Base-by-base conservation (phyloP, 2,329 filamentous ascomycete genomes). In the Monosporascus sp. region DNA sequence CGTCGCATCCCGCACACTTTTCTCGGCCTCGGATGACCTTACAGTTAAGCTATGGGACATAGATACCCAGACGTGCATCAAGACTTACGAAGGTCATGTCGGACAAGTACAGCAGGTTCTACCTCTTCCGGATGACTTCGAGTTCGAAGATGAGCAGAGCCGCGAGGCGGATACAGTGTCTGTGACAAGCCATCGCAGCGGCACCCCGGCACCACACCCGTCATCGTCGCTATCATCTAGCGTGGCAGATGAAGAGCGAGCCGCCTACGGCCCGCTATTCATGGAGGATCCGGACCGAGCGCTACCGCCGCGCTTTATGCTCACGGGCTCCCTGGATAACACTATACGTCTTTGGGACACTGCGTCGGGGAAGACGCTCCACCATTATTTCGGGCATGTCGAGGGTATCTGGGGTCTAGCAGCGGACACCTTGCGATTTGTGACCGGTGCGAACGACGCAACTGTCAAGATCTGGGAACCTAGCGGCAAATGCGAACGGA, bases 381-480 rank as follows among this genome's bases (percentile, higher is more conserved):
- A 91, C 57, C 96, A 91, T 34, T 96, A 97, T 77, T 99, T 97
- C 68, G 94, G 94, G 0, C 94, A 99, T 65, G 83, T 99, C 22
- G 94, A 99, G 70, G 94, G 94, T 34, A 88, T 99, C 20, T 99
- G 94, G 94, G 88, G 90, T 6, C 79, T 99, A 3, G 90, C 89
- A 0, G 93, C 90, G 3, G 93, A 97, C 71, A 92, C 88, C 1
- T 76, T 97, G 20, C 85, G 94, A 11, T 84, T 96, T 17, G 91
- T 97, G 16, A 91, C 88, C 19, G 93, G 92, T 1, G 89, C 90
- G 11, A 91, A 97, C 69, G 94, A 99, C 71, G 86, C 90, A 43
- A 95, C 93, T 84, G 89, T 96, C 64, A 97, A 97, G 75, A 85
- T 82, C 34, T 99, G 94, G 94, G 93, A 97, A 72, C 89, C 93